A percentile compares a stretch with the other conserved stretches of the same genome.
phyloP scores from a whole-genome alignment of 805 yeast genomes.

The Lipomyces mesembrius region DNA sequence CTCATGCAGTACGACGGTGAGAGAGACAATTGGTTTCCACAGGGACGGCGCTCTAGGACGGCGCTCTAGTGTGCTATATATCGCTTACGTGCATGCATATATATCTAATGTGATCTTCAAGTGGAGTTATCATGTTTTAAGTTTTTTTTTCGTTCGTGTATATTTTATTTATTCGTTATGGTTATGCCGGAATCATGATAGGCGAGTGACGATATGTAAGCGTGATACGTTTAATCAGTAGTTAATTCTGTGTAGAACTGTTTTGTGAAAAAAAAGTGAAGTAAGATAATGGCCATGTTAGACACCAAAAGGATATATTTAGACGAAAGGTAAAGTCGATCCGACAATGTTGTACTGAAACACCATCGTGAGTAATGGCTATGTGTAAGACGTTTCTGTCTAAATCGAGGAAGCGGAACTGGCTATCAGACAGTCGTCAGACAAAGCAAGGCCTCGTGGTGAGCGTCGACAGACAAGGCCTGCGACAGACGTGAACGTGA shows the following conservation, averaged over 20 bases:
- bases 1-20: background rate
- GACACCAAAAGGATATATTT: background rate
- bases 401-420: background rate
- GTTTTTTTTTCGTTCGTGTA: background rate
- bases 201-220: background rate
- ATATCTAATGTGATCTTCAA: constrained; percentile 1
- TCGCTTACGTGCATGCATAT: background rate
- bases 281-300: background rate
- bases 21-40: background rate
- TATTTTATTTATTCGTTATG: background rate
- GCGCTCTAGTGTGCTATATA: background rate
- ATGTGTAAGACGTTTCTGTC: background rate
- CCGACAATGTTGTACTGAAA: background rate
- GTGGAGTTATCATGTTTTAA: background rate
- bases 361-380: background rate
- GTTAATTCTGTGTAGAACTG: background rate
- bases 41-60: background rate
- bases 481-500: background rate
- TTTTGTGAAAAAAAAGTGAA: background rate
- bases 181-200: background rate
- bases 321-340: background rate
- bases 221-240: background rate
- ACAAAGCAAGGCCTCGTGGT: background rate
- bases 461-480: background rate
- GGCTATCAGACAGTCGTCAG: background rate